These are phyloP conservation scores for Calocybe indica DNA, from an alignment of 768 basidiomycete species.

Conservation along the genomic window DNA sequence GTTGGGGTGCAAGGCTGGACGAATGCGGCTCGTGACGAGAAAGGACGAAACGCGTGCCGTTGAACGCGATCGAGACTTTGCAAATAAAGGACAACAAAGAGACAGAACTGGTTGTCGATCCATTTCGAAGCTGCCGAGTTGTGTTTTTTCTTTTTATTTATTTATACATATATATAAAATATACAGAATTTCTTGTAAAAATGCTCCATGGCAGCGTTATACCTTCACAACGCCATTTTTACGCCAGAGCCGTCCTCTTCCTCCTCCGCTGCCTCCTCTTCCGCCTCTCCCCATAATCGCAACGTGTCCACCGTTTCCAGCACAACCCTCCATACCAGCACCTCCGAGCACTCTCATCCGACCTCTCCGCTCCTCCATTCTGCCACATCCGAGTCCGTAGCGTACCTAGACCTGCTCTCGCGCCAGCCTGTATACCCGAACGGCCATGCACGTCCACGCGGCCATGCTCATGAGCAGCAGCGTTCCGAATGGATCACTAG, in stretches of 20 bases:
- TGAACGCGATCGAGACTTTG: too few species aligned
- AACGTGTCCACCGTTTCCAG: slow-evolving; percentile 31
- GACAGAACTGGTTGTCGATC: too few species aligned
- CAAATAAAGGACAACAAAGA: too few species aligned
- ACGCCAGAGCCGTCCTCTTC: slow-evolving; percentile 24
- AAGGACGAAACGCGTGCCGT: too few species aligned
- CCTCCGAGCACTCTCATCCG: slow-evolving; percentile 34
- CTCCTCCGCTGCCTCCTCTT: slow-evolving; percentile 16
- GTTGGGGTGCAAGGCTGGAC: too few species aligned
- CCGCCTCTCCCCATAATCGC: slow-evolving; percentile 37
- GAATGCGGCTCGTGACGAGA: too few species aligned
- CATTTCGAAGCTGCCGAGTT: too few species aligned
- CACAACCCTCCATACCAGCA: slow-evolving; percentile 29
- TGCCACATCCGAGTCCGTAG: slow-evolving; percentile 18
- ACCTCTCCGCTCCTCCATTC: slow-evolving; percentile 37
- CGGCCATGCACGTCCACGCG: not conserved
- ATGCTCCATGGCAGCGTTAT: slow-evolving; percentile 48
- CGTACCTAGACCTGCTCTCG: slow-evolving; percentile 26
- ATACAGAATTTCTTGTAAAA: slow-evolving; percentile 12
- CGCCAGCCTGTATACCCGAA: slow-evolving; percentile 24
- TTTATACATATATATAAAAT: too few species aligned
- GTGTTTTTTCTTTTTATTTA: too few species aligned
- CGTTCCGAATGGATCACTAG: slow-evolving; percentile 20
- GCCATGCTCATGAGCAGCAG: not conserved
- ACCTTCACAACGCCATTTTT: slow-evolving; percentile 52